These are phyloP conservation scores for Botryotinia globosa DNA, from an alignment of 2,329 filamentous ascomycete species.

Conservation along the genomic window DNA sequence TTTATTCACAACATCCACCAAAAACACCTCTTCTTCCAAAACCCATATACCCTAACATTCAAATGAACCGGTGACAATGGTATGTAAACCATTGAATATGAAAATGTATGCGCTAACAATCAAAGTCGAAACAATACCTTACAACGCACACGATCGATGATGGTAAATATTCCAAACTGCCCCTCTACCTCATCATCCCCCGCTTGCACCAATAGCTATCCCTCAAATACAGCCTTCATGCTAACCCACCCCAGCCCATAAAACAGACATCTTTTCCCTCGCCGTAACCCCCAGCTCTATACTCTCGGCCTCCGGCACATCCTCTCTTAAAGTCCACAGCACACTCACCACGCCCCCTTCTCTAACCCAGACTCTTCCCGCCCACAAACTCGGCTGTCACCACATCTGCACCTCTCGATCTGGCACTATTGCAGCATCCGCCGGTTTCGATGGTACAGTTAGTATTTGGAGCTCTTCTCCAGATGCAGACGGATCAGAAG, in stretches of 20 bases:
- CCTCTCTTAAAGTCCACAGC: conserved; percentile 76
- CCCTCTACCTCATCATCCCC: background rate
- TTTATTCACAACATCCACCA: conserved; percentile 11
- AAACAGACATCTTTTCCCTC: conserved; percentile 79
- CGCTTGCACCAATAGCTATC: background rate
- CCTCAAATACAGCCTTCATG: background rate
- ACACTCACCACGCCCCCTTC: conserved; percentile 70
- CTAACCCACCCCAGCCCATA: conserved; percentile 60
- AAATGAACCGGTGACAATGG: conserved; percentile 36
- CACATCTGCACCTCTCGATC: conserved; percentile 72
- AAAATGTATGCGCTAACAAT: conserved; percentile 24
- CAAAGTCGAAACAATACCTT: conserved; percentile 97
- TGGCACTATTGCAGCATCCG: conserved; percentile 73
- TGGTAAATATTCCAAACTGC: conserved; percentile 51
- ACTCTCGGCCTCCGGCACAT: conserved; percentile 81
- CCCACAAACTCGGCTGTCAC: conserved; percentile 86
- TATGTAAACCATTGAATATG: conserved; percentile 21
- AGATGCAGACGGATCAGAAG: conserved; percentile 37
- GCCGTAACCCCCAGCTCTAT: conserved; percentile 71
- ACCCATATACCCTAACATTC: conserved; percentile 19
- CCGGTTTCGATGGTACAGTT: conserved; percentile 85
- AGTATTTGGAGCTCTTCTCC: conserved; percentile 72
- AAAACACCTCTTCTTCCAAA: background rate
- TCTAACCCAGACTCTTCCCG: conserved; percentile 72
- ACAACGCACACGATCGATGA: conserved; percentile 87